phyloP scores from a whole-genome alignment of 305 asterid genomes.

The Plantago coronopus region DNA sequence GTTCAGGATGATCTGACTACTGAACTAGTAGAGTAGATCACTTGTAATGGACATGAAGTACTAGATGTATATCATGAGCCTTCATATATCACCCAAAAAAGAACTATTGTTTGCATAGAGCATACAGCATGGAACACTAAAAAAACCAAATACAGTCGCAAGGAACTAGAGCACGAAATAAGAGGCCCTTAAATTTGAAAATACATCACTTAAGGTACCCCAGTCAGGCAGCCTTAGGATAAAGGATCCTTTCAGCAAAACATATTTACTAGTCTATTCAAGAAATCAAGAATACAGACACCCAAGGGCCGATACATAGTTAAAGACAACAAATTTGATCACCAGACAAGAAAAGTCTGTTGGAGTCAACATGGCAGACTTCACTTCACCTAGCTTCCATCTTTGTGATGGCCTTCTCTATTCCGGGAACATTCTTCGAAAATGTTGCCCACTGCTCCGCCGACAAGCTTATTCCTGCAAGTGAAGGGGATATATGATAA shows the following conservation, averaged over 20 bases:
- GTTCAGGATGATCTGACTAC: no score
- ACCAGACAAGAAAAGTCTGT: background rate
- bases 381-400: conserved; percentile 59
- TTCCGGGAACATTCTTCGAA: conserved; percentile 62
- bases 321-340: conserved; percentile 3
- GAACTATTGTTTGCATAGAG: no score
- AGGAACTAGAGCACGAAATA: no score
- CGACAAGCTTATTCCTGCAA: conserved; percentile 83
- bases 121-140: no score
- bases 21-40: no score
- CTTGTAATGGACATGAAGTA: no score
- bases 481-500: background rate
- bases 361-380: conserved; percentile 4
- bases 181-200: no score
- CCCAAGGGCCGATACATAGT: background rate
- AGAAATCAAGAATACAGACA: background rate
- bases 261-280: background rate
- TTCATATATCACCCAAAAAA: no score
- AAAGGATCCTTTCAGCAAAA: background rate
- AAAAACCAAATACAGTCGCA: no score
- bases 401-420: conserved; percentile 77
- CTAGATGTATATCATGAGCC: no score
- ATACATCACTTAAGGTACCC: no score
- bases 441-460: conserved; percentile 86
- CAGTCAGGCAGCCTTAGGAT: background rate